A percentile compares a stretch with the other conserved stretches of the same genome.
Conservation (phyloP, 495 filamentous ascomycete species). For the Xylaria cubensis region DNA sequence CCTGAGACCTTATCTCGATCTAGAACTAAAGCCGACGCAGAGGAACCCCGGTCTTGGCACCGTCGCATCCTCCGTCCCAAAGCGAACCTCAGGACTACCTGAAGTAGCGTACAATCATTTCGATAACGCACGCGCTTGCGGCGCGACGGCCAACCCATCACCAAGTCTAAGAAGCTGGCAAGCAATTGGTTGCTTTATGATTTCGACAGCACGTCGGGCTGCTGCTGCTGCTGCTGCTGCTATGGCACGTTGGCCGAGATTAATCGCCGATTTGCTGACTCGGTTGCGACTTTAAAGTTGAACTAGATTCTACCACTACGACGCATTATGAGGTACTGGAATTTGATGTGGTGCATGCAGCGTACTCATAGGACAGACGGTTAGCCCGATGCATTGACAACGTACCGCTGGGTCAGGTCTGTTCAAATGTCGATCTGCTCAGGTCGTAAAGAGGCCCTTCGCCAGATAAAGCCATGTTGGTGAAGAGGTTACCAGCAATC, state of each 20-base stretch:
- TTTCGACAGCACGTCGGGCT: neutral
- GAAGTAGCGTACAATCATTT: constrained; percentile 9
- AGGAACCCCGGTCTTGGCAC: constrained; percentile 23
- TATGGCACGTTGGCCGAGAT: constrained; percentile 5
- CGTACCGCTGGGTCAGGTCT: neutral
- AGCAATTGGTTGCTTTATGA: neutral
- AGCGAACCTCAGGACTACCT: constrained; percentile 1
- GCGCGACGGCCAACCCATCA: neutral
- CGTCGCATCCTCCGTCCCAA: constrained; percentile 13
- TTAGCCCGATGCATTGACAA: neutral
- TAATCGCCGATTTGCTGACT: neutral
- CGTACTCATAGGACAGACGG: neutral
- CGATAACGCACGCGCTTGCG: constrained; percentile 18
- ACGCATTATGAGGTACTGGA: neutral
- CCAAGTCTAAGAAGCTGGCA: neutral
- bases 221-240: neutral
- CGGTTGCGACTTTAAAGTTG: neutral
- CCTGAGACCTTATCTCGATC: constrained; percentile 15
- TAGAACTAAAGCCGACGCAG: constrained; percentile 15
- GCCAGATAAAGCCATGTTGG: neutral
- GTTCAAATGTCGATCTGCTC: neutral
- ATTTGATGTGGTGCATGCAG: neutral
- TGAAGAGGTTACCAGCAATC: neutral
- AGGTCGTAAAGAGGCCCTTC: neutral
- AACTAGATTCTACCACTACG: neutral